These are phyloP conservation scores for Schrenkiella parvula DNA, from an alignment of 345 rosid species.

Conservation along the genomic window DNA sequence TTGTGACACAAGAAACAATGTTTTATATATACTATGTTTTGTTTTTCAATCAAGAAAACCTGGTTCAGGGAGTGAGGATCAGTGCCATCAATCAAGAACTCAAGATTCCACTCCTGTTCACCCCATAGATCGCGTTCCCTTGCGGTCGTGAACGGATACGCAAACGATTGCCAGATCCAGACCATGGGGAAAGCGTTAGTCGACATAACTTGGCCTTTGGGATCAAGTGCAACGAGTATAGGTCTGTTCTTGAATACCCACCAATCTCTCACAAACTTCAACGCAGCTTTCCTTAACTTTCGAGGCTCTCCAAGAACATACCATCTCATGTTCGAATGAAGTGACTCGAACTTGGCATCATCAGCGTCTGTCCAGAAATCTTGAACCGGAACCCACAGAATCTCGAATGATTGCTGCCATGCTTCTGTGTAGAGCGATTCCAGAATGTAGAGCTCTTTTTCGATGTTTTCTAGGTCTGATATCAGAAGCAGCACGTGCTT, in stretches of 20 bases:
- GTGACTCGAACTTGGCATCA: constrained; percentile 44
- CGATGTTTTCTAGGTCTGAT: constrained; percentile 61
- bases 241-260: constrained; percentile 71
- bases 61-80: constrained; percentile 43
- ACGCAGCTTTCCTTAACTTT: constrained; percentile 42
- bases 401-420: constrained; percentile 53
- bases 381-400: constrained; percentile 75
- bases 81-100: constrained; percentile 48
- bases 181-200: constrained; percentile 82
- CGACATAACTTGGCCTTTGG: constrained; percentile 66
- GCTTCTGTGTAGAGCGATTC: constrained; percentile 50
- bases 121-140: constrained; percentile 62
- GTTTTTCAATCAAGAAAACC: constrained; percentile 32
- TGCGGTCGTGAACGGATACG: constrained; percentile 66
- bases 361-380: constrained; percentile 49
- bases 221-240: constrained; percentile 70
- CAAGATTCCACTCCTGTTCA: constrained; percentile 57
- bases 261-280: constrained; percentile 50
- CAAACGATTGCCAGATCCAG: constrained; percentile 73
- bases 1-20: not conserved
- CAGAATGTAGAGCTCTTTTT: constrained; percentile 50
- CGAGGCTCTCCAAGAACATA: constrained; percentile 59
- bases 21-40: not conserved
- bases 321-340: constrained; percentile 71
- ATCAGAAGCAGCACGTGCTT: constrained; percentile 65